Conservation (phyloP, 1,284 basidiomycete species). For the Exobasidium rhododendri region DNA sequence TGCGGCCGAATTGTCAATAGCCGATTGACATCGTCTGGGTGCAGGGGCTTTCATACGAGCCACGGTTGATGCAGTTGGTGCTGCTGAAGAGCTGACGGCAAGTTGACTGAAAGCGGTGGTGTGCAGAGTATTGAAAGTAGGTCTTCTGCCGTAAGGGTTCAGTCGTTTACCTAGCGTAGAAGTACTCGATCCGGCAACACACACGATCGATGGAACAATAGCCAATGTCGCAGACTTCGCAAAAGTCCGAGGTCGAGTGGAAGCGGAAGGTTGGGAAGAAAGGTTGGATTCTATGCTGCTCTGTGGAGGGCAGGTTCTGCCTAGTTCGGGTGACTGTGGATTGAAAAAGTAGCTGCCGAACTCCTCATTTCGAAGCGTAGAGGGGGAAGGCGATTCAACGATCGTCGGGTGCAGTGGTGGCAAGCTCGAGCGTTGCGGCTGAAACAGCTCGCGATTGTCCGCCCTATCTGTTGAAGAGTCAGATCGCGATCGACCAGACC, state of each 20-base stretch:
- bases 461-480: background rate
- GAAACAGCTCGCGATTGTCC: background rate
- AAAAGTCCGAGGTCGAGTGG: constrained; percentile 30
- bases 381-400: constrained; percentile 31
- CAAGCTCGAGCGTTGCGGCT: background rate
- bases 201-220: constrained; percentile 19
- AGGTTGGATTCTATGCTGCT: background rate
- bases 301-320: background rate
- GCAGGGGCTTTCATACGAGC: constrained; percentile 31
- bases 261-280: background rate
- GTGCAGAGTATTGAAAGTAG: constrained; percentile 10
- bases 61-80: constrained; percentile 19
- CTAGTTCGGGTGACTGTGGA: constrained; percentile 37
- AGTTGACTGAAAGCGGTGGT: constrained; percentile 18
- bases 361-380: constrained; percentile 25
- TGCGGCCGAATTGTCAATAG: constrained; percentile 23
- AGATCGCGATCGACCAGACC: background rate
- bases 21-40: constrained; percentile 34
- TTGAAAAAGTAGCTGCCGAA: constrained; percentile 48
- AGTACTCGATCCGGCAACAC: background rate
- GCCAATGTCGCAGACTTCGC: constrained; percentile 28
- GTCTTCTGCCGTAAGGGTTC: constrained; percentile 40
- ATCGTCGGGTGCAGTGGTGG: constrained; percentile 15
- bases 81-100: constrained; percentile 27
- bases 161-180: constrained; percentile 34